Evolutionary conservation across 192 early-diverging fungal genomes (phyloP), one percentile per base, ranked within the genome.

Genomic region (Anaeromyces robustus): DNA sequence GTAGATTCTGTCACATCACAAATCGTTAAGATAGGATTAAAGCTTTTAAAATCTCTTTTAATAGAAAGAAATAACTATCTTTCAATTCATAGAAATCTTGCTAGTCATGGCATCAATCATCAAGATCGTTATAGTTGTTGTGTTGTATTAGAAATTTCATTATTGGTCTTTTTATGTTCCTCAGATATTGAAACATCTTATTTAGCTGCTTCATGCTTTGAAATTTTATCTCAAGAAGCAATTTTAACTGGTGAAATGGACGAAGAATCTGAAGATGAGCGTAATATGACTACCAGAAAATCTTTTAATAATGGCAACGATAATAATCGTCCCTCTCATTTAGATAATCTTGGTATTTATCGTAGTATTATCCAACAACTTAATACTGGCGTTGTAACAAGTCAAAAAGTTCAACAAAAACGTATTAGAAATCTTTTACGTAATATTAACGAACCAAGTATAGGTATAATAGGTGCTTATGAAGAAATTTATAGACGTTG

Each of bases 401-500:
- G 93, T 29, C 90, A 92, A 22, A 89, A 92, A 52, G 92, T 92
- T 0, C 91, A 93, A 80, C 94, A 96, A 82, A 94, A 94, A 80
- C 87, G 92, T 0, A 89, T 94, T 78, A 85, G 95, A n/a, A 88
- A 86, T 17, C 82, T 95, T 12, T 82, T 96, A 29, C 83, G 94
- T 26, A 87, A 90, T 79, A 89, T 93, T 83, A 84, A 86, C 29
- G 85, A 87, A 30, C 89, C 89, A 14, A 94, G 94, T 0, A 86
- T 90, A 3, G 94, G 94, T 30, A 94, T 92, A 80, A 82, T 95
- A 78, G 91, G 89, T 12, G 94, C 94, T 5, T 95, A 93, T 92
- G 93, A 94, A 82, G 94, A 96, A 81, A 87, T 93, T 0, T 95
- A 90, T 79, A 88, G 88, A 52, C 84, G 92, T 28, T 96, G 95